Evolutionary conservation across 305 asterid species (phyloP).

Genomic region (Solanum hybrid): DNA sequence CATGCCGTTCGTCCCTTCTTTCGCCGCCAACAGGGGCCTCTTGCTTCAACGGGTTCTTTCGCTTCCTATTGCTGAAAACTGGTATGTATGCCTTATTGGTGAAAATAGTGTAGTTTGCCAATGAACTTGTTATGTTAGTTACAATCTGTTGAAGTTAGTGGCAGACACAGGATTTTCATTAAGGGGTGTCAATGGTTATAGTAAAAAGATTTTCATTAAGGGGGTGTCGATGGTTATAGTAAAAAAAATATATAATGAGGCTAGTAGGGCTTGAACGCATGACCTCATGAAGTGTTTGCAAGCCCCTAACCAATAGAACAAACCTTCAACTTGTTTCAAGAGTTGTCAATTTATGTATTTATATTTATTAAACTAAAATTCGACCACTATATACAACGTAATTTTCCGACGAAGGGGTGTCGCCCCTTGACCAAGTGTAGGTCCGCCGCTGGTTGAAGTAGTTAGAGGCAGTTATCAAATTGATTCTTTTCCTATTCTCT

Average conservation of each 20-base stretch:
- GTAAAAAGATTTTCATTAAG: neutral
- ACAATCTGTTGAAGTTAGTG: neutral
- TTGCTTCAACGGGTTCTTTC: constrained; percentile 52
- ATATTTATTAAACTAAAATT: too few species aligned
- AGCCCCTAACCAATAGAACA: too few species aligned
- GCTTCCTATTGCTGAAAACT: constrained; percentile 41
- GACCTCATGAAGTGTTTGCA: too few species aligned
- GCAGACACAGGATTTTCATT: too few species aligned
- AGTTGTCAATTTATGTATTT: too few species aligned
- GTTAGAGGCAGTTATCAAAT: neutral
- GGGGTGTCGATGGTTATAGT: too few species aligned
- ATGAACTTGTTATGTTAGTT: neutral
- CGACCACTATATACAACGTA: too few species aligned
- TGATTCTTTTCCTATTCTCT: neutral
- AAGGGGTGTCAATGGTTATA: too few species aligned
- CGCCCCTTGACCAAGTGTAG: neutral
- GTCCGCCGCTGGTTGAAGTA: neutral
- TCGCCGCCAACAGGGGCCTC: constrained; percentile 31
- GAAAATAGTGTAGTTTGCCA: neutral
- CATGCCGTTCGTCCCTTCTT: constrained; percentile 58
- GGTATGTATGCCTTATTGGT: constrained; percentile 21
- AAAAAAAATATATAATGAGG: too few species aligned
- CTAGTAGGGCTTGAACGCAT: too few species aligned
- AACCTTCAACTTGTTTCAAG: too few species aligned
- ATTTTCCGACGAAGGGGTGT: neutral